These are phyloP conservation scores for Stramenopiles sp. DNA, from an alignment of 352 stramenopile species.

Conservation along the genomic window DNA sequence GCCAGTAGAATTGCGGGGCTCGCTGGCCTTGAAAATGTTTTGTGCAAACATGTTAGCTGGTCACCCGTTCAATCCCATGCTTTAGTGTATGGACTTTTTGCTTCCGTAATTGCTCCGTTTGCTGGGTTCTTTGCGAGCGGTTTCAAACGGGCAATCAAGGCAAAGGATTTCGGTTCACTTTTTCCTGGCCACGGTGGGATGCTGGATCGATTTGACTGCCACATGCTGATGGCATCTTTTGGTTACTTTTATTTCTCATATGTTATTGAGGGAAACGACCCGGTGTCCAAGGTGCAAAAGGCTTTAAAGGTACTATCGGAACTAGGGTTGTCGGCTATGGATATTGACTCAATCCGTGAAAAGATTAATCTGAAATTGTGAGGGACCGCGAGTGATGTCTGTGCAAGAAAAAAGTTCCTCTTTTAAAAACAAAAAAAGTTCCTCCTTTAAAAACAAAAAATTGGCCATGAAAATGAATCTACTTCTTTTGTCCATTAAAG, in stretches of 20 bases:
- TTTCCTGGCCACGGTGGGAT: conserved; percentile 93
- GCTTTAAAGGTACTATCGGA: too few species aligned
- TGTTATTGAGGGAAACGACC: too few species aligned
- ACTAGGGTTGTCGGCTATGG: too few species aligned
- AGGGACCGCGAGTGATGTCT: too few species aligned
- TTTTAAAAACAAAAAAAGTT: too few species aligned
- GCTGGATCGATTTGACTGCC: conserved; percentile 92
- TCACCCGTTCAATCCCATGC: conserved; percentile 71
- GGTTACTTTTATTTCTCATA: conserved; percentile 92
- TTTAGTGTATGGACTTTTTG: conserved; percentile 84
- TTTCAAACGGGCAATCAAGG: conserved; percentile 94
- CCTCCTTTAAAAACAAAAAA: too few species aligned
- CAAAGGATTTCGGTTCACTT: conserved; percentile 97
- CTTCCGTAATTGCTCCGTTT: conserved; percentile 93
- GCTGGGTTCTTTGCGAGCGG: conserved; percentile 93
- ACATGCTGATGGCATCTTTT: conserved; percentile 80
- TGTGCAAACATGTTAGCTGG: conserved; percentile 20
- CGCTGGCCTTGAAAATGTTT: conserved; percentile 4
- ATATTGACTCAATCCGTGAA: too few species aligned
- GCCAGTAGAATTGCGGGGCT: background rate
- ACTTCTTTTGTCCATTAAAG: too few species aligned
- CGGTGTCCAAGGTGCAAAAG: too few species aligned
- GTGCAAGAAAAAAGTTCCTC: too few species aligned
- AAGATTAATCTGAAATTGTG: too few species aligned
- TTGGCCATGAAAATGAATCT: too few species aligned